Percentiles rank a stretch among this genome's conserved stretches.
These are phyloP conservation scores for Cordia subcordata DNA, from an alignment of 257 asterid species.

Conservation along the genomic window DNA sequence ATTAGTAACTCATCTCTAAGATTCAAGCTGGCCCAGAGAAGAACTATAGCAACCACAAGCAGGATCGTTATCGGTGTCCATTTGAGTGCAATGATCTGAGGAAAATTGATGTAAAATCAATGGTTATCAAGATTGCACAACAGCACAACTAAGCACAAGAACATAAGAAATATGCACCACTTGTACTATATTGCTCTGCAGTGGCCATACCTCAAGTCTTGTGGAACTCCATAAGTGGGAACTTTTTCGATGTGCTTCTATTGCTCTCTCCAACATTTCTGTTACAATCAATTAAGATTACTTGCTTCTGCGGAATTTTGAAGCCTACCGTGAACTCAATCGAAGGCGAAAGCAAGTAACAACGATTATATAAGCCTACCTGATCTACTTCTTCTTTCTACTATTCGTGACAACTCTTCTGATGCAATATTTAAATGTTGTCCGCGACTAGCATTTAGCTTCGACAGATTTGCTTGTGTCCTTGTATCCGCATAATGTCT, in stretches of 20 bases:
- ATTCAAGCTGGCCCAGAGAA: conserved; percentile 32
- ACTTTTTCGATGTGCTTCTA: conserved; percentile 27
- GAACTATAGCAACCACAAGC: conserved; percentile 33
- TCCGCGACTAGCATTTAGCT: conserved; percentile 23
- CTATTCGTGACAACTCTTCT: conserved; percentile 38
- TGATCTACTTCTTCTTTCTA: conserved; percentile 37
- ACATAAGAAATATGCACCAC: not conserved
- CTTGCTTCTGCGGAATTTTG: not conserved
- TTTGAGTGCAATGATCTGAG: conserved; percentile 45
- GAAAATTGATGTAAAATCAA: not conserved
- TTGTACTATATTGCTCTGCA: not conserved
- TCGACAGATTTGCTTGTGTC: conserved; percentile 52
- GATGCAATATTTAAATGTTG: conserved; percentile 26
- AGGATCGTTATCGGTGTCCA: conserved; percentile 51
- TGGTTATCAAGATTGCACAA: not conserved
- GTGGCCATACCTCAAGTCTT: conserved; percentile 41
- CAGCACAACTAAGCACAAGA: not conserved
- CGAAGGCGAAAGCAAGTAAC: not conserved
- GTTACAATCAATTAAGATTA: conserved; percentile 1
- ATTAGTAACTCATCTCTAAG: conserved; percentile 18
- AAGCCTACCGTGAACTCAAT: not conserved
- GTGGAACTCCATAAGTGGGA: conserved; percentile 56
- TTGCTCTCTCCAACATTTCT: conserved; percentile 40
- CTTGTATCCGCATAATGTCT: conserved; percentile 54
- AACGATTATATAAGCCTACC: conserved; percentile 21